phyloP scores from a whole-genome alignment of 139 green algal species.

The Picochlorum sp. region DNA sequence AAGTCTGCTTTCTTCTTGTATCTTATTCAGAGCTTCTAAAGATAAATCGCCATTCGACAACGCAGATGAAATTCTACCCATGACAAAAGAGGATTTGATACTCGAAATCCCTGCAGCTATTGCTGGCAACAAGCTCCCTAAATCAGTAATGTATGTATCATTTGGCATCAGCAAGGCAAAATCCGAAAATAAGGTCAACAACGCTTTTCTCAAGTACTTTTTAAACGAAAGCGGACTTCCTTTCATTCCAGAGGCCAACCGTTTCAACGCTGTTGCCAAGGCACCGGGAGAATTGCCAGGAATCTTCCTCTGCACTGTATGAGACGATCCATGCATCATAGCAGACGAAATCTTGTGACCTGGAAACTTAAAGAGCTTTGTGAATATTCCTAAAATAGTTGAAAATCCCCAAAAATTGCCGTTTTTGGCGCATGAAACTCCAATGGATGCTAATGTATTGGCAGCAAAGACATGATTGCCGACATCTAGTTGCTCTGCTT shows the following conservation, averaged over 20 bases:
- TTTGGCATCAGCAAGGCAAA: constrained; percentile 27
- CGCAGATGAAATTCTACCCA: background rate
- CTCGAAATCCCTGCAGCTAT: constrained; percentile 31
- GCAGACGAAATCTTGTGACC: constrained; percentile 16
- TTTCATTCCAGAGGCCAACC: constrained; percentile 26
- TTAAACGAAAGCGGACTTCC: constrained; percentile 7
- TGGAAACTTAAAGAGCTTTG: constrained; percentile 48
- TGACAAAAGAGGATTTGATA: background rate
- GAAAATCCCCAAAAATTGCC: constrained; percentile 34
- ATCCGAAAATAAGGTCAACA: constrained; percentile 57
- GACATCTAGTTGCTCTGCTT: constrained; percentile 7
- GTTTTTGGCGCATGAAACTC: constrained; percentile 11
- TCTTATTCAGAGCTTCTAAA: constrained; percentile 19
- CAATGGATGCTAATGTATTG: constrained; percentile 20
- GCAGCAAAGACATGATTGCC: constrained; percentile 19
- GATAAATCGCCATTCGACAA: constrained; percentile 21
- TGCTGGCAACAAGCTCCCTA: constrained; percentile 49
- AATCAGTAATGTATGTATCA: constrained; percentile 28
- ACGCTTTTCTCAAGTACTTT: constrained; percentile 45
- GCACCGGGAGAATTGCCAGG: constrained; percentile 27
- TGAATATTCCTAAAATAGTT: constrained; percentile 36
- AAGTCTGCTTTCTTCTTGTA: constrained; percentile 30
- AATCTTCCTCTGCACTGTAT: background rate
- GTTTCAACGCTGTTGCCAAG: constrained; percentile 36
- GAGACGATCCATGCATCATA: constrained; percentile 23